A percentile compares a stretch with the other conserved stretches of the same genome.
These are phyloP conservation scores for Fusarium cyanostomum DNA, from an alignment of 2,329 filamentous ascomycete species.

Conservation along the genomic window DNA sequence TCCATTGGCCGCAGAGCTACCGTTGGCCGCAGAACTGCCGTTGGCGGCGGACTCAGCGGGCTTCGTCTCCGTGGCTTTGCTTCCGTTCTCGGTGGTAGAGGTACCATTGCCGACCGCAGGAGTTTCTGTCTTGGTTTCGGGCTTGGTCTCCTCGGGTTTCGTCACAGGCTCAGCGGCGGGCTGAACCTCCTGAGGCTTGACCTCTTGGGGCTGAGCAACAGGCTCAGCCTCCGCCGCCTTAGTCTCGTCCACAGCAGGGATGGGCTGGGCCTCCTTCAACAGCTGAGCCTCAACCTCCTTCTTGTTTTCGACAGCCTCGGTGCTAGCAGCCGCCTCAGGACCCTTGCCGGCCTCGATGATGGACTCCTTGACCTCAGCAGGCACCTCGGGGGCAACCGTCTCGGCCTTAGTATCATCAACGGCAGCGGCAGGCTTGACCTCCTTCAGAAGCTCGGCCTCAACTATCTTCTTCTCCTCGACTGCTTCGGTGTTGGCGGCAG, in stretches of 20 bases:
- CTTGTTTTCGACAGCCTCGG: conserved; percentile 78
- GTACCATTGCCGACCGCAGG: conserved; percentile 34
- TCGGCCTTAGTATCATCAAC: conserved; percentile 53
- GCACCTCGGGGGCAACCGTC: conserved; percentile 60
- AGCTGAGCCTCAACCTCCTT: conserved; percentile 78
- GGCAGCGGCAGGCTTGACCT: conserved; percentile 60
- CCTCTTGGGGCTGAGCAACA: neutral
- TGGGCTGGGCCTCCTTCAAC: conserved; percentile 66
- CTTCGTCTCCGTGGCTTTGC: conserved; percentile 39
- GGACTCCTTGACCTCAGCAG: conserved; percentile 65
- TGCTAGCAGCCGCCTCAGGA: conserved; percentile 77
- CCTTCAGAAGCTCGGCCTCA: conserved; percentile 75
- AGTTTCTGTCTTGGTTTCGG: conserved; percentile 23
- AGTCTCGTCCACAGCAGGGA: conserved; percentile 62
- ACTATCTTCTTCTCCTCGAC: conserved; percentile 76
- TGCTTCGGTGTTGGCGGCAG: conserved; percentile 70
- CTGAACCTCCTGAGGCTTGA: conserved; percentile 2
- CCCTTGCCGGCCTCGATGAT: conserved; percentile 65
- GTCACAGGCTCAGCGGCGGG: conserved; percentile 12
- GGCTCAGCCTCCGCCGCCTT: conserved; percentile 61
- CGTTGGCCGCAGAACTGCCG: conserved; percentile 22
- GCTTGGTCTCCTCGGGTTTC: conserved; percentile 8
- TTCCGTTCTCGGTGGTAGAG: conserved; percentile 32
- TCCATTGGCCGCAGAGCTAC: conserved; percentile 27
- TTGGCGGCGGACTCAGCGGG: conserved; percentile 33